Evolutionary conservation across 1,284 basidiomycete species (phyloP), one percentile per base, ranked within the genome.

Genomic region (Pyrrhoderma lamaoense): DNA sequence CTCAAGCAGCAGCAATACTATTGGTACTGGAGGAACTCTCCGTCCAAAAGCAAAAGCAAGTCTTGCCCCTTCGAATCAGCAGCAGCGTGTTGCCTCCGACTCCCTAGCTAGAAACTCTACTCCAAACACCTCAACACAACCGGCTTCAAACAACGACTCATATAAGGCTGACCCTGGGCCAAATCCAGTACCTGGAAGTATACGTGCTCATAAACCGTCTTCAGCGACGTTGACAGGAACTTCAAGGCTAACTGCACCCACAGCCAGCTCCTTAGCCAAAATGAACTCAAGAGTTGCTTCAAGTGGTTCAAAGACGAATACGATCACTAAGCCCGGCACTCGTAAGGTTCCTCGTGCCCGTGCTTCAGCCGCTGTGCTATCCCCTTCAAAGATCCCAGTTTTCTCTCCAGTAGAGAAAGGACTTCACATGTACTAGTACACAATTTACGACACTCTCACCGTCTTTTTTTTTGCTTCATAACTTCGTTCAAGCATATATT

Each of bases 211-310:
- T 47, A 53, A 54, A 19, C 58, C 53, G 44, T 55, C 38, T 45
- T 47, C 49, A 45, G 23, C 37, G 57, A 44, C 62, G 61, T 55
- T 56, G 54, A 35, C 61, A 8, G 25, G 71, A 0, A 64, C 67
- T 1, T 86, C 84, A 2, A 76, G 81, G 19, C 68, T 89, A 13
- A 67, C 80, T 47, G 82, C 84, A 0, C 85, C 85, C 0, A 89
- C 86, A 1, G 85, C 82, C 2, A 85, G 85, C 58, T 89, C 86
- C 1, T 68, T 89, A 22, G 87, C 86, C 2, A 86, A 81, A 67
- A 67, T 61, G 56, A 69, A 58, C 19, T 47, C 55, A 35, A 39
- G 42, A 58, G 47, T 57, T 49, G 59, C n/a, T 18, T 51, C 38
- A 42, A 51, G 14, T 25, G n/a, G 19, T 21, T 37, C 49, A 64